Evolutionary conservation across 2,329 filamentous ascomycete genomes (phyloP).

Genomic region (Sarocladiaceae sp.): DNA sequence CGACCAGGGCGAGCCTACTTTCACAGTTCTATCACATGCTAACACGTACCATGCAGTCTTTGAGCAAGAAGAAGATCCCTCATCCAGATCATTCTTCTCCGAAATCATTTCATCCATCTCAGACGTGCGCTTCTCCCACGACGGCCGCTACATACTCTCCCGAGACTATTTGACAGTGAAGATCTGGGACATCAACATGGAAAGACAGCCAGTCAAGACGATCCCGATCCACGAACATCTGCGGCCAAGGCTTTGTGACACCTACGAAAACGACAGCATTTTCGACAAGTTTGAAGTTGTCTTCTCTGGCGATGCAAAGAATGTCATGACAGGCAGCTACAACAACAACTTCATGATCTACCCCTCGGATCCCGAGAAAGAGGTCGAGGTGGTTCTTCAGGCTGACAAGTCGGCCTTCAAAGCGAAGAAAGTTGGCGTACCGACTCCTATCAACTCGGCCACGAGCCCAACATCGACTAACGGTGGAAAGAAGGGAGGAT

Average conservation of each 20-base stretch:
- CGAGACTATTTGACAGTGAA: conserved; percentile 98
- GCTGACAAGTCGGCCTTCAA: conserved; percentile 99
- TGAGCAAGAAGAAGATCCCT: conserved; percentile 96
- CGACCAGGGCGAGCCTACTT: not conserved
- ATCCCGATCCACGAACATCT: conserved; percentile 98
- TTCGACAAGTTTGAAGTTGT: conserved; percentile 99
- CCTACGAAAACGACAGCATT: conserved; percentile 98
- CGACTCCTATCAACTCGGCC: conserved; percentile 87
- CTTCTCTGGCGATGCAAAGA: conserved; percentile 96
- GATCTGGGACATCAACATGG: conserved; percentile 99
- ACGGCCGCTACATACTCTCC: conserved; percentile 94
- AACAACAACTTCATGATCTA: conserved; percentile 99
- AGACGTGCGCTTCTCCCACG: conserved; percentile 94
- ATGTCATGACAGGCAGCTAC: conserved; percentile 99
- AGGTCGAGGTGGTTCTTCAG: conserved; percentile 94
- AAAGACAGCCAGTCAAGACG: conserved; percentile 93
- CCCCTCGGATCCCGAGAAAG: conserved; percentile 90
- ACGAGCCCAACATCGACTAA: conserved; percentile 67
- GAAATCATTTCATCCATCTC: conserved; percentile 99
- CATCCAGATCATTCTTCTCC: conserved; percentile 96
- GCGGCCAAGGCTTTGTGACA: conserved; percentile 89
- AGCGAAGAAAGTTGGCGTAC: conserved; percentile 98
- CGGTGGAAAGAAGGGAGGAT: conserved; percentile 80
- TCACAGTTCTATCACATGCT: too few species aligned
- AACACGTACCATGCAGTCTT: conserved; percentile 61